These are phyloP conservation scores for Monosporozyma unispora DNA, from an alignment of 805 yeast species.

Conservation along the genomic window DNA sequence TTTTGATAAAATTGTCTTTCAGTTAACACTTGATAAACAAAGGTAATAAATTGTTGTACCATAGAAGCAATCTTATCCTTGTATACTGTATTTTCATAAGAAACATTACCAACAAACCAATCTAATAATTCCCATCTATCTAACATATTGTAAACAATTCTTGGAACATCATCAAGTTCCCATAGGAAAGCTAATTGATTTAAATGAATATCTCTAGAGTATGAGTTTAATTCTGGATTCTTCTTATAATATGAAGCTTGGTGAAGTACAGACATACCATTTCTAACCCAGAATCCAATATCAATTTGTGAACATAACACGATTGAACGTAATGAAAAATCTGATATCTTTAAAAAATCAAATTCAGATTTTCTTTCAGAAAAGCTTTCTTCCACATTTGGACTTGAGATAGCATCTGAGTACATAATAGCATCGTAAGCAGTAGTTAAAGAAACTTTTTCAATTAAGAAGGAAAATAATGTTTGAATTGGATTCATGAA, in stretches of 20 bases:
- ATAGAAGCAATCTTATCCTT: constrained; percentile 45
- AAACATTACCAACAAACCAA: constrained; percentile 37
- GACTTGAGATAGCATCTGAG: constrained; percentile 7
- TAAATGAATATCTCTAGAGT: constrained; percentile 64
- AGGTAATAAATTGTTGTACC: constrained; percentile 71
- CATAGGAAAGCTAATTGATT: constrained; percentile 53
- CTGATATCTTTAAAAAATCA: constrained; percentile 43
- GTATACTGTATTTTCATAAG: constrained; percentile 36
- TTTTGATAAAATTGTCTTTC: constrained; percentile 58
- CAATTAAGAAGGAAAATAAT: constrained; percentile 37
- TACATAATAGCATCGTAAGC: constrained; percentile 17
- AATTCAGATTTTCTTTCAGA: constrained; percentile 5
- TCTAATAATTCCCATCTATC: constrained; percentile 51
- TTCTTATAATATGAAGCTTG: constrained; percentile 44
- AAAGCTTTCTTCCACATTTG: background rate
- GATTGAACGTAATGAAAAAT: constrained; percentile 48
- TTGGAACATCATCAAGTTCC: constrained; percentile 40
- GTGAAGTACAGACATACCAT: constrained; percentile 47
- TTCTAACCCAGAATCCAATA: constrained; percentile 65
- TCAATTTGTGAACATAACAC: constrained; percentile 55
- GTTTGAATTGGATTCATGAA: constrained; percentile 55
- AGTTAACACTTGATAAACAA: constrained; percentile 57
- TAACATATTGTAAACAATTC: constrained; percentile 48
- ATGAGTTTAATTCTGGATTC: constrained; percentile 45
- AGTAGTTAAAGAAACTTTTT: constrained; percentile 19